A percentile compares a stretch with the other conserved stretches of the same genome.
phyloP scores from a whole-genome alignment of 352 stramenopile species.

The Globisporangium lucens region DNA sequence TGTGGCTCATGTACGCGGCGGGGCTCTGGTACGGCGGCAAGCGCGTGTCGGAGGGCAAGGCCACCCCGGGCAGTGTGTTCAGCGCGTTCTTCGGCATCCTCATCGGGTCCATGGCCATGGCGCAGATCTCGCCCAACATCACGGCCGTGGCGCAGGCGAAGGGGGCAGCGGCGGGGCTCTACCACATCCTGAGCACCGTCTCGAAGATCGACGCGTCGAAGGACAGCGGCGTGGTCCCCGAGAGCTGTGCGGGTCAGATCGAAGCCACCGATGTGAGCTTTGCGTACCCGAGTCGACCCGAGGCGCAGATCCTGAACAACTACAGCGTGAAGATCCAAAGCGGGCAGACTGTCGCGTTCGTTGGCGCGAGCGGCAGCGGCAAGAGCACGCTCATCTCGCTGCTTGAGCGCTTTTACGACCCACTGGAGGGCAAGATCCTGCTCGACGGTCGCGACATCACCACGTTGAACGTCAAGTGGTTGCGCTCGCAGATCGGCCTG shows the following conservation, averaged over 20 bases:
- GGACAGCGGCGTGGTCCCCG: conserved; percentile 24
- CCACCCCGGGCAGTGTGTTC: conserved; percentile 35
- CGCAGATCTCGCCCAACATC: conserved; percentile 42
- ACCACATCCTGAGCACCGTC: conserved; percentile 44
- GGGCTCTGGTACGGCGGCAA: conserved; percentile 57
- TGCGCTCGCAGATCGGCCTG: conserved; percentile 62
- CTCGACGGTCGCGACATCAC: conserved; percentile 80
- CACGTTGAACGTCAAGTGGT: conserved; percentile 74
- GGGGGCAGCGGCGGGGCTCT: conserved; percentile 37
- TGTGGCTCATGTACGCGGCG: conserved; percentile 43
- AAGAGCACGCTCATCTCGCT: conserved; percentile 50
- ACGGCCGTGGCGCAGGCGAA: conserved; percentile 34
- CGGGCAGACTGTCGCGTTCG: conserved; percentile 31
- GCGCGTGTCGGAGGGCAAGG: conserved; percentile 31
- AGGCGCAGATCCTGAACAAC: conserved; percentile 29
- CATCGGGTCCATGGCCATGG: conserved; percentile 37
- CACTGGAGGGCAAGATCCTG: conserved; percentile 53
- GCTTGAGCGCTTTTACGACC: conserved; percentile 90
- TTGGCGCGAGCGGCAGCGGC: conserved; percentile 28
- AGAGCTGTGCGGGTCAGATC: conserved; percentile 32
- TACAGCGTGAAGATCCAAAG: conserved; percentile 29
- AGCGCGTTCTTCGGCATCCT: conserved; percentile 40
- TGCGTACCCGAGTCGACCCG: conserved; percentile 57
- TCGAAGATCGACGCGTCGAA: conserved; percentile 43
- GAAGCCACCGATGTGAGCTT: conserved; percentile 53